A percentile compares a stretch with the other conserved stretches of the same genome.
These are phyloP conservation scores for Medicago lupulina DNA, from an alignment of 306 rosid genomes.

Conservation along the genomic window DNA sequence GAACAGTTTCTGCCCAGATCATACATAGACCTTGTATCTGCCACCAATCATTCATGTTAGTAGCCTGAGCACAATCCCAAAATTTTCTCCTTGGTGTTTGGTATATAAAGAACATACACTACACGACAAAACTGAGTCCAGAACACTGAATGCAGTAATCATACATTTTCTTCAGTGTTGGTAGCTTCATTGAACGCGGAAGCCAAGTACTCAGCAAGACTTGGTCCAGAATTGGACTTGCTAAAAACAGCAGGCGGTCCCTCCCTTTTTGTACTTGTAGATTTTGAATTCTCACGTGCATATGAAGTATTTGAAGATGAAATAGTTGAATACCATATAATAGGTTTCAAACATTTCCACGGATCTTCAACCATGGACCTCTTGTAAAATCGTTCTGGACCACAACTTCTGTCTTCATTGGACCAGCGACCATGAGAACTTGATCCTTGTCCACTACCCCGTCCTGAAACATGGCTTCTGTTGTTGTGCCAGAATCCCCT, in stretches of 20 bases:
- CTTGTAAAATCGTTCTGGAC: constrained; percentile 53
- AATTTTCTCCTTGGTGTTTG: constrained; percentile 10
- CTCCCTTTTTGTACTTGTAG: constrained; percentile 44
- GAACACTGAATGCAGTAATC: constrained; percentile 35
- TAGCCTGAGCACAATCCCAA: constrained; percentile 11
- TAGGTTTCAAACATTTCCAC: constrained; percentile 71
- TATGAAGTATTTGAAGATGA: constrained; percentile 14
- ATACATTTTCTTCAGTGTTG: constrained; percentile 46
- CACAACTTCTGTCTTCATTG: constrained; percentile 33
- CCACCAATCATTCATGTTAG: constrained; percentile 23
- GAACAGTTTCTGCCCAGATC: constrained; percentile 3
- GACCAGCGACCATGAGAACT: constrained; percentile 52
- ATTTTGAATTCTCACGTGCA: constrained; percentile 44
- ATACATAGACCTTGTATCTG: constrained; percentile 14
- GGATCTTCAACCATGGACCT: constrained; percentile 93
- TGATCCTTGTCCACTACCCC: constrained; percentile 56
- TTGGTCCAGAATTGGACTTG: constrained; percentile 65
- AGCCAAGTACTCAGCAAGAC: constrained; percentile 89
- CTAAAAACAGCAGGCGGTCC: constrained; percentile 48
- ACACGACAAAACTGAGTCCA: neutral
- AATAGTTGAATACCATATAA: constrained; percentile 48
- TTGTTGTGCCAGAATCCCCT: constrained; percentile 47
- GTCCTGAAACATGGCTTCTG: constrained; percentile 53
- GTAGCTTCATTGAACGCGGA: constrained; percentile 73
- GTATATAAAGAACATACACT: neutral